A percentile compares a stretch with the other conserved stretches of the same genome.
Evolutionary conservation across 192 early-diverging fungal genomes (phyloP).

Genomic region (Coemansia sp.): DNA sequence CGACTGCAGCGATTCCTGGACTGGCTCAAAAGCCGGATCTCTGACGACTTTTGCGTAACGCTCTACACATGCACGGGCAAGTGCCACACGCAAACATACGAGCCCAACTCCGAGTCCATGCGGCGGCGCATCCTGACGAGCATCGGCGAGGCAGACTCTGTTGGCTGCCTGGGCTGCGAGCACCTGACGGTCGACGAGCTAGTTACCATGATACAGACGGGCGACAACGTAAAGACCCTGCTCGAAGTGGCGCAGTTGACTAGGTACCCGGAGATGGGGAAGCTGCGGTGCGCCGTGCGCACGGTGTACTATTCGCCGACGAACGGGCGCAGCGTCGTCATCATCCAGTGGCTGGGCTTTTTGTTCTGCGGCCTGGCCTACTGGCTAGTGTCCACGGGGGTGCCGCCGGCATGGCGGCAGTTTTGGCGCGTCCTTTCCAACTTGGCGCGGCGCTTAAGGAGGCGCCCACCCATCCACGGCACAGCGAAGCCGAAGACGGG

Average conservation of each 20-base stretch:
- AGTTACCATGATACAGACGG: conserved; percentile 5
- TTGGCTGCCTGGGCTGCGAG: conserved; percentile 9
- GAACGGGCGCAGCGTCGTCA: conserved; percentile 14
- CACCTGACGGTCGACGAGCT: conserved; percentile 15
- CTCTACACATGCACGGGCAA: conserved; percentile 13
- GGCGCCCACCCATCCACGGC: neutral
- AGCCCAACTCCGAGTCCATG: conserved; percentile 9
- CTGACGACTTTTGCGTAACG: conserved; percentile 21
- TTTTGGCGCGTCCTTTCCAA: neutral
- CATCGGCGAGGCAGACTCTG: neutral
- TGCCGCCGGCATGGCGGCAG: neutral
- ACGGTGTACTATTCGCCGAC: conserved; percentile 17
- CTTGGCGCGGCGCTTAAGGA: neutral
- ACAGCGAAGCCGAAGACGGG: neutral
- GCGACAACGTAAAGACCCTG: conserved; percentile 3
- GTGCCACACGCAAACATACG: conserved; percentile 22
- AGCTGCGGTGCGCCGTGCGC: neutral
- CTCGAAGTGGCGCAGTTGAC: conserved; percentile 11
- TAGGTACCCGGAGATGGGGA: conserved; percentile 18
- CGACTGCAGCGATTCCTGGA: conserved; percentile 11
- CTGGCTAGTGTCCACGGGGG: neutral
- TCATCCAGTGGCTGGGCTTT: conserved; percentile 21
- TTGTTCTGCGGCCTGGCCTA: neutral
- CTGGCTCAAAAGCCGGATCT: conserved; percentile 15
- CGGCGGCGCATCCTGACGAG: conserved; percentile 17